Conservation (phyloP, 1,139 yeast species). For the Geotrichum restrictum region DNA sequence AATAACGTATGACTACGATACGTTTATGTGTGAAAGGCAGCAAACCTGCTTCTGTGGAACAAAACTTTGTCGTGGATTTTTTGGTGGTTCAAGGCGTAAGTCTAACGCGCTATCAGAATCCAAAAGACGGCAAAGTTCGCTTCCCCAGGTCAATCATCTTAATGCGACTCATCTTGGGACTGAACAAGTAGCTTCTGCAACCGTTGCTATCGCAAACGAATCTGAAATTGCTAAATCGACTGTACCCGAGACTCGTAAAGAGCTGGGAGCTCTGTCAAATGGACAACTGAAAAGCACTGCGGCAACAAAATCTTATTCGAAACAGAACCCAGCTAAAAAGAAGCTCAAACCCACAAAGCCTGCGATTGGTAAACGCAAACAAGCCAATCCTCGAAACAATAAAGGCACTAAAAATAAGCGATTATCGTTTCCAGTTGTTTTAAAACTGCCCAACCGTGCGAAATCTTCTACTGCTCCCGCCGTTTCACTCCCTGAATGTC, state of each 20-base stretch:
- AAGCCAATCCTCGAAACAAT: too few species aligned
- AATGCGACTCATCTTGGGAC: too few species aligned
- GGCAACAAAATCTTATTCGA: too few species aligned
- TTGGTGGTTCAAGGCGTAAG: slow-evolving; percentile 21
- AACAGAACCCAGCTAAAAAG: too few species aligned
- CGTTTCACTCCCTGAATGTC: not conserved
- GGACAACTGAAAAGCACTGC: too few species aligned
- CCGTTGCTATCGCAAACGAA: too few species aligned
- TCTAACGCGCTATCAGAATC: not conserved
- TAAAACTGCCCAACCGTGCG: not conserved
- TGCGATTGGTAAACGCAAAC: too few species aligned
- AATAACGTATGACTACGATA: slow-evolving; percentile 42
- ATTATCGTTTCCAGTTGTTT: slow-evolving; percentile 2
- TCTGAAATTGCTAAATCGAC: not conserved
- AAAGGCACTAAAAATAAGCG: not conserved
- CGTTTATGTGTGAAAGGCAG: slow-evolving; percentile 39
- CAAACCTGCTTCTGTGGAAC: slow-evolving; percentile 42
- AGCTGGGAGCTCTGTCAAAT: too few species aligned
- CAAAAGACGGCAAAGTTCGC: not conserved
- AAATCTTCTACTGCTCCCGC: not conserved
- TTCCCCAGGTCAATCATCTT: too few species aligned
- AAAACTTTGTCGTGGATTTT: slow-evolving; percentile 38
- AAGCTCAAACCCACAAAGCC: too few species aligned
- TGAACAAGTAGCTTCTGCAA: too few species aligned
- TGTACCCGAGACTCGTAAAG: not conserved